Percentiles rank a stretch among this genome's conserved stretches.
Conservation (phyloP, 1,284 basidiomycete genomes). For the Flammula alnicola region DNA sequence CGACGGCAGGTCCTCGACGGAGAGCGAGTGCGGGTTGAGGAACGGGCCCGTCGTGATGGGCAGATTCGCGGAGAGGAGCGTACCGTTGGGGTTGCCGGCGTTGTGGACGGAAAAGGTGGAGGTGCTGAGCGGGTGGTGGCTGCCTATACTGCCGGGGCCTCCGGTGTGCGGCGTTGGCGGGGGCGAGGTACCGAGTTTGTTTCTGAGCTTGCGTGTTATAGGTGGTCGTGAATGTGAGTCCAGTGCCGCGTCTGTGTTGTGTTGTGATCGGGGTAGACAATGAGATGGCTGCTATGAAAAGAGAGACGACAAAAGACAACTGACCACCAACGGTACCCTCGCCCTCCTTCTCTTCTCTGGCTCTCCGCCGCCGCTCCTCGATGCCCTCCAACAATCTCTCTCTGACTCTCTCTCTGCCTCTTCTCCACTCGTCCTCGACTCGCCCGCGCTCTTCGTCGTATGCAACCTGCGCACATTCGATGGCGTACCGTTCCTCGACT, state of each 20-base stretch:
- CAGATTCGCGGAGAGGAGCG: slow-evolving; percentile 29
- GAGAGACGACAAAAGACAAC: slow-evolving; percentile 25
- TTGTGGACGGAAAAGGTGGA: slow-evolving; percentile 7
- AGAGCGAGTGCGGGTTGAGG: slow-evolving; percentile 77
- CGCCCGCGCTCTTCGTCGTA: slow-evolving; percentile 77
- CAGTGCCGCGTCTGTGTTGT: slow-evolving; percentile 62
- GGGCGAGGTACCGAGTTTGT: slow-evolving; percentile 73
- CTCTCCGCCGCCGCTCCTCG: slow-evolving; percentile 74
- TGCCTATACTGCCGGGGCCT: slow-evolving; percentile 26
- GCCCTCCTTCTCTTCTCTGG: slow-evolving; percentile 82
- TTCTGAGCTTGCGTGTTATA: slow-evolving; percentile 79
- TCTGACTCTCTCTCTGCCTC: slow-evolving; percentile 69
- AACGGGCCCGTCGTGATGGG: slow-evolving; percentile 69
- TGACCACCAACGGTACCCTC: slow-evolving; percentile 70
- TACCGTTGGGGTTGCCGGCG: slow-evolving; percentile 14
- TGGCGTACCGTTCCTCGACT: slow-evolving; percentile 64
- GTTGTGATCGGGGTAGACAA: no score
- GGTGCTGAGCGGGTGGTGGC: slow-evolving; percentile 18
- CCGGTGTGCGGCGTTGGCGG: slow-evolving; percentile 53
- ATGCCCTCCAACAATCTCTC: slow-evolving; percentile 81
- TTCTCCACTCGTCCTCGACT: slow-evolving; percentile 79
- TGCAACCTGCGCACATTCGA: slow-evolving; percentile 64
- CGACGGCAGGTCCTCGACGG: slow-evolving; percentile 81
- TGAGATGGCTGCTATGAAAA: not conserved
- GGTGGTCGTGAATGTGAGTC: slow-evolving; percentile 79